Evolutionary conservation across 495 filamentous ascomycete species (phyloP).

Genomic region (Annulohypoxylon maeteangense): DNA sequence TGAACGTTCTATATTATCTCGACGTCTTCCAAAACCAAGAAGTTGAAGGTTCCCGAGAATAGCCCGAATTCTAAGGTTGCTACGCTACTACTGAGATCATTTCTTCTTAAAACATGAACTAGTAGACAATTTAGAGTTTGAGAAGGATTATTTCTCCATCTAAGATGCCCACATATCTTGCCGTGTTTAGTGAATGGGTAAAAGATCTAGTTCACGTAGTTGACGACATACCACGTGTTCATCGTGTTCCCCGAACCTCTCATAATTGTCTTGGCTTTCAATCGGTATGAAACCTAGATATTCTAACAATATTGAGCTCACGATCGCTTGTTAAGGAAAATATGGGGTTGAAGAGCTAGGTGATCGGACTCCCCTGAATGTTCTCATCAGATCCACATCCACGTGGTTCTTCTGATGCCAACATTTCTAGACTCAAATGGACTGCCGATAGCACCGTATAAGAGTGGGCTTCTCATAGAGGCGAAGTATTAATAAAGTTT

Average conservation of each 20-base stretch:
- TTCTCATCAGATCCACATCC: slow-evolving; percentile 25
- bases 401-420: not conserved
- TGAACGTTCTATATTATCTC: too few species aligned
- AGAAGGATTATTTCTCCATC: not conserved
- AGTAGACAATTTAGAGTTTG: slow-evolving; percentile 16
- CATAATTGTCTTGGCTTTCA: not conserved
- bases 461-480: not conserved
- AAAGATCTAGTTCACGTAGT: not conserved
- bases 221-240: not conserved
- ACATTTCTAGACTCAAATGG: slow-evolving; percentile 12
- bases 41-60: not conserved
- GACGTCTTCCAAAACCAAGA: not conserved
- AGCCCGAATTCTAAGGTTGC: not conserved
- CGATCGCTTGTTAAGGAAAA: not conserved
- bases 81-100: not conserved
- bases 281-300: not conserved
- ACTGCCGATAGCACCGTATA: not conserved
- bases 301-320: not conserved
- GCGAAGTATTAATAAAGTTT: not conserved
- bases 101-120: not conserved
- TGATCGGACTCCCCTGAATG: slow-evolving; percentile 26
- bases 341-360: slow-evolving; percentile 21
- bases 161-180: slow-evolving; percentile 13
- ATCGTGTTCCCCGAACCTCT: too few species aligned
- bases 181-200: not conserved